phyloP scores from a whole-genome alignment of 352 stramenopile genomes.

The Phytopythium sindhum region DNA sequence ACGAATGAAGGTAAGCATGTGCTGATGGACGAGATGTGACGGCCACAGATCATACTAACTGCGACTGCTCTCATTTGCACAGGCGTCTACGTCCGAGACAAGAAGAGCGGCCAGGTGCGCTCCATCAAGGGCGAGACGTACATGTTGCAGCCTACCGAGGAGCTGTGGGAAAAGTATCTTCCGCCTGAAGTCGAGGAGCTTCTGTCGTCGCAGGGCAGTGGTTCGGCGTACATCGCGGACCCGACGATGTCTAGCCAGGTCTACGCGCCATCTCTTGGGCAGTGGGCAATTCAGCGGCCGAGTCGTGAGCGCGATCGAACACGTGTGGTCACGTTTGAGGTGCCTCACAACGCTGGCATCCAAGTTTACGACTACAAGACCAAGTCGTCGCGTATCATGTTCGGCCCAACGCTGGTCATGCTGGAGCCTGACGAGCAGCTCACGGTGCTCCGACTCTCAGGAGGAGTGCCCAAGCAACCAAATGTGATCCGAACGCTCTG shows the following conservation, averaged over 20 bases:
- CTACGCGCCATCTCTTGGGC: background rate
- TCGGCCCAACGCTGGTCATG: slow-evolving; percentile 78
- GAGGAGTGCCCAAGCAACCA: slow-evolving; percentile 65
- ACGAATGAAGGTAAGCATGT: slow-evolving; percentile 47
- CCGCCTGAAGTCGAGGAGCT: slow-evolving; percentile 64
- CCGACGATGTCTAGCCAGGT: slow-evolving; percentile 23
- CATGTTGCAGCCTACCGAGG: slow-evolving; percentile 78
- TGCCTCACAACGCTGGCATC: slow-evolving; percentile 77
- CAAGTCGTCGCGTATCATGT: slow-evolving; percentile 75
- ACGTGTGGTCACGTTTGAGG: slow-evolving; percentile 73
- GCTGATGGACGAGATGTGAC: too few relatives aligned
- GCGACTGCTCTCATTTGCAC: background rate
- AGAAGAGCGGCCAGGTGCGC: slow-evolving; percentile 69
- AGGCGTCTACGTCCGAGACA: slow-evolving; percentile 76
- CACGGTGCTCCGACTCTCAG: slow-evolving; percentile 67
- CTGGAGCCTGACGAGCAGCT: slow-evolving; percentile 81
- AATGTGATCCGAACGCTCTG: slow-evolving; percentile 80
- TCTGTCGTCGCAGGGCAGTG: slow-evolving; percentile 44
- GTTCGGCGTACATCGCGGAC: slow-evolving; percentile 61
- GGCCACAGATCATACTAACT: background rate
- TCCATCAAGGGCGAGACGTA: slow-evolving; percentile 75
- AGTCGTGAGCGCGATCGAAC: slow-evolving; percentile 43
- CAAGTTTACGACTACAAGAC: slow-evolving; percentile 87
- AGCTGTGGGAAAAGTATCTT: slow-evolving; percentile 70
- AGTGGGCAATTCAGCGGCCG: background rate